Evolutionary conservation across 208 protist species (phyloP).

Genomic region (Trypanosoma grayi): DNA sequence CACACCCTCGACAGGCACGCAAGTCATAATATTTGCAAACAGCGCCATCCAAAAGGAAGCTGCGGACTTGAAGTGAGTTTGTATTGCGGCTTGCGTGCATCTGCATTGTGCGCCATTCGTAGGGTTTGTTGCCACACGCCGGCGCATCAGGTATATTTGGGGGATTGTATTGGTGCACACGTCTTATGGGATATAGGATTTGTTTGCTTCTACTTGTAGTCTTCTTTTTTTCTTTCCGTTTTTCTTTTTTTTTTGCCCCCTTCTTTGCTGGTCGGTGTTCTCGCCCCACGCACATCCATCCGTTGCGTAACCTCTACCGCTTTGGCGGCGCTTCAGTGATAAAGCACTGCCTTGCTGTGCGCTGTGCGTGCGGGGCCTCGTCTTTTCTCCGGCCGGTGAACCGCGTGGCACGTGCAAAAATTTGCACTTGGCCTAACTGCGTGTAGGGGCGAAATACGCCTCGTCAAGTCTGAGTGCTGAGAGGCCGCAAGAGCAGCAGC

Average conservation of each 20-base stretch:
- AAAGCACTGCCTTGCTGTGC: too few relatives aligned
- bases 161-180: not conserved
- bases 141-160: too few relatives aligned
- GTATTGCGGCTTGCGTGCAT: not conserved
- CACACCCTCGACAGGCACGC: not conserved
- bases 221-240: slow-evolving; percentile 16
- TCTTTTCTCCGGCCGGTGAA: not conserved
- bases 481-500: not conserved
- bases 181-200: not conserved
- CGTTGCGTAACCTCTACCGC: too few relatives aligned
- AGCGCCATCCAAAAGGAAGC: slow-evolving; percentile 31
- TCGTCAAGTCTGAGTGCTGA: not conserved
- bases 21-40: slow-evolving; percentile 29
- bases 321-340: too few relatives aligned
- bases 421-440: not conserved
- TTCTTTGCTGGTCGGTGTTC: not conserved
- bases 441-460: not conserved
- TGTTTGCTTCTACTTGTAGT: not conserved
- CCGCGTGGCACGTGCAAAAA: too few relatives aligned
- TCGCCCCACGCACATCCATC: too few relatives aligned
- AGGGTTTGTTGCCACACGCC: too few relatives aligned
- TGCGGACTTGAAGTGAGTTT: not conserved
- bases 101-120: too few relatives aligned
- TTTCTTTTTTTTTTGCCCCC: slow-evolving; percentile 1
- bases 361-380: too few relatives aligned